Evolutionary conservation across 805 yeast species (phyloP).

Genomic region (Jamesozyma spencerorum): DNA sequence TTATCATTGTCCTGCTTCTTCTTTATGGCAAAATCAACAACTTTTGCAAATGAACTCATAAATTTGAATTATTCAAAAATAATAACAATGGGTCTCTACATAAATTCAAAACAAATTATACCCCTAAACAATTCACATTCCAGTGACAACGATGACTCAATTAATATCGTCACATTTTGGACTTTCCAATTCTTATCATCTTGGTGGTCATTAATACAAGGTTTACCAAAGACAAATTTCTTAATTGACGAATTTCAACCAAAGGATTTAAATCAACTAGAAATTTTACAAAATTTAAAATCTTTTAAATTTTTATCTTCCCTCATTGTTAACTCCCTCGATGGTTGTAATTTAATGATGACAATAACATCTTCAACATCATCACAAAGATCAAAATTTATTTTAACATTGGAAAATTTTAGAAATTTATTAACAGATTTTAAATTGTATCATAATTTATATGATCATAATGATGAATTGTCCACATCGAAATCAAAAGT

Average conservation of each 20-base stretch:
- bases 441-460: constrained; percentile 20
- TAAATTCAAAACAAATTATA: constrained; percentile 17
- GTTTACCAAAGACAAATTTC: constrained; percentile 23
- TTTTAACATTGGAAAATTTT: constrained; percentile 16
- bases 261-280: constrained; percentile 12
- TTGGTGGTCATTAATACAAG: constrained; percentile 26
- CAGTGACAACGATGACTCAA: neutral
- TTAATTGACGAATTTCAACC: constrained; percentile 22
- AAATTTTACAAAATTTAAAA: constrained; percentile 15
- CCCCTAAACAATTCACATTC: constrained; percentile 5
- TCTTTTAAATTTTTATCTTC: constrained; percentile 18
- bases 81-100: constrained; percentile 17
- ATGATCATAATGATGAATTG: constrained; percentile 16
- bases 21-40: constrained; percentile 16
- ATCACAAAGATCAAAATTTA: constrained; percentile 7
- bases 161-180: constrained; percentile 18
- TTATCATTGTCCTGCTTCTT: constrained; percentile 18
- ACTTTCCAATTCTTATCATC: constrained; percentile 24
- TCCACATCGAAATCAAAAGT: neutral
- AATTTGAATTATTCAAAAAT: constrained; percentile 14
- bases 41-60: constrained; percentile 10
- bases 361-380: neutral
- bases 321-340: constrained; percentile 13
- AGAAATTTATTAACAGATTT: constrained; percentile 16
- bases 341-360: constrained; percentile 18